Conservation (phyloP, 225 moss, liverwort and hornwort genomes). For the Rhytidiadelphus loreus region DNA sequence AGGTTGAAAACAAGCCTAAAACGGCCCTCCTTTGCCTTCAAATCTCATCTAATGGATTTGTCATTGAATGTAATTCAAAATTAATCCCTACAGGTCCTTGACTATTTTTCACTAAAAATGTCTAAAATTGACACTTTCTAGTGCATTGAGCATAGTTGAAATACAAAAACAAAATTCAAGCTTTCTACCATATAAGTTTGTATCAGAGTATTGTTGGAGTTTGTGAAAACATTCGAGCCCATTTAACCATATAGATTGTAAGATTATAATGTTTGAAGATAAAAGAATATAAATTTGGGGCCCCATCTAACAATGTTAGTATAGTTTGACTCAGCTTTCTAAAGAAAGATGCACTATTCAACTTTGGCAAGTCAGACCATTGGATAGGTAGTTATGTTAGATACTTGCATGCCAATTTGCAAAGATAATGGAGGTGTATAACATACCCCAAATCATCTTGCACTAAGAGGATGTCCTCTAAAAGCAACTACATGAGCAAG, state of each 20-base stretch:
- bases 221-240: neutral
- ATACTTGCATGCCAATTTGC: neutral
- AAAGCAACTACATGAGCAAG: neutral
- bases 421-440: neutral
- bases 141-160: neutral
- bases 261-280: no score
- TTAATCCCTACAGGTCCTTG: neutral
- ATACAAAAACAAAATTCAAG: neutral
- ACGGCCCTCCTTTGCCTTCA: no score
- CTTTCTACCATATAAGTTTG: neutral
- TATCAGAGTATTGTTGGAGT: neutral
- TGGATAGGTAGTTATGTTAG: neutral
- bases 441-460: neutral
- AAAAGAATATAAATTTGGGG: no score
- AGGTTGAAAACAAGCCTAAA: no score
- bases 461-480: accelerated
- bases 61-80: neutral
- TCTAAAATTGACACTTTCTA: neutral
- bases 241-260: no score
- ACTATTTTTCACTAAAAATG: neutral
- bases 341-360: no score
- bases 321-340: no score
- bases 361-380: no score
- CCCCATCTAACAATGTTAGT: no score
- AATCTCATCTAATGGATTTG: no score